Conservation (phyloP, 1,284 basidiomycete genomes). For the Rhodotorula sp. region DNA sequence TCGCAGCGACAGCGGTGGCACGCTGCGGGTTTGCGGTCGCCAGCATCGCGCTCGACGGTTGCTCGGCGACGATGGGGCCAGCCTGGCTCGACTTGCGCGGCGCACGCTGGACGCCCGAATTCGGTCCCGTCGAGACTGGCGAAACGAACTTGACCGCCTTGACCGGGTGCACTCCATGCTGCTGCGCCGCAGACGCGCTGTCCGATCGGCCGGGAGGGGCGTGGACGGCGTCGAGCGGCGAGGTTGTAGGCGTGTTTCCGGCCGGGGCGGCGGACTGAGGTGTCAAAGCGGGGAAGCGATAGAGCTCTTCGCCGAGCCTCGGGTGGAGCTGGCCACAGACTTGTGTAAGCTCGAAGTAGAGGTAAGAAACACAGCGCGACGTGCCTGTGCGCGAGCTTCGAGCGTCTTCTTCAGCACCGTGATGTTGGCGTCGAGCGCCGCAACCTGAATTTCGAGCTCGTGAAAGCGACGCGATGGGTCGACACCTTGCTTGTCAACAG, state of each 20-base stretch:
- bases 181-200: no score
- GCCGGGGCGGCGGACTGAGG: neutral
- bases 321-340: constrained; percentile 1
- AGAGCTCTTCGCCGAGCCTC: neutral
- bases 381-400: neutral
- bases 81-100: constrained; percentile 12
- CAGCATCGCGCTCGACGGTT: neutral
- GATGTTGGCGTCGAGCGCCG: neutral
- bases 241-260: neutral
- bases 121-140: neutral
- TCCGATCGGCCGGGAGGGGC: no score
- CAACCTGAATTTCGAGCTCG: constrained; percentile 9
- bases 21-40: neutral
- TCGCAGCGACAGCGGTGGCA: no score
- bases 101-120: neutral
- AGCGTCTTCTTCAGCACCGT: constrained; percentile 6
- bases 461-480: neutral
- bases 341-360: no score
- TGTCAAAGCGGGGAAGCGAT: neutral
- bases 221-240: neutral
- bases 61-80: neutral
- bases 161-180: no score
- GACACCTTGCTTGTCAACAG: neutral
- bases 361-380: no score
- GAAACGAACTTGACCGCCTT: neutral